Percentiles rank a stretch among this genome's conserved stretches.
These are phyloP conservation scores for Heritiera littoralis DNA, from an alignment of 345 rosid species.

Conservation along the genomic window DNA sequence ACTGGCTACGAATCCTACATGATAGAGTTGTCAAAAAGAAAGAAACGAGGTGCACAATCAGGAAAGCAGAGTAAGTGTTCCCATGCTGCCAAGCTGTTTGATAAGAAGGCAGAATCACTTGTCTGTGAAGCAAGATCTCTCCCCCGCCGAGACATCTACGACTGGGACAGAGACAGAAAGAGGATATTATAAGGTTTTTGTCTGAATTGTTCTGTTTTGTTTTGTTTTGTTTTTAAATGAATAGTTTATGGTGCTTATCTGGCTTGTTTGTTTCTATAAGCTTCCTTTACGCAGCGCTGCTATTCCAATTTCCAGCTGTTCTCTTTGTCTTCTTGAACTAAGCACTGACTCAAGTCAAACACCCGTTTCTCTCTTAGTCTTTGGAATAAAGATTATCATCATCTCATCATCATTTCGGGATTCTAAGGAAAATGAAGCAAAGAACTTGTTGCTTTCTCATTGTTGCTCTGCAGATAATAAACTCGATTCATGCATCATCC, in stretches of 20 bases:
- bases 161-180: not conserved
- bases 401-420: not conserved
- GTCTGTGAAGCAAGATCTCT: slow-evolving; percentile 2
- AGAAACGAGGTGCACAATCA: too few relatives aligned
- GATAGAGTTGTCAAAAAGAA: too few relatives aligned
- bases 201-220: not conserved
- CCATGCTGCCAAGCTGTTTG: not conserved
- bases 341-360: not conserved
- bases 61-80: not conserved
- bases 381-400: not conserved
- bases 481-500: slow-evolving; percentile 14
- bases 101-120: not conserved
- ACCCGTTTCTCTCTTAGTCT: not conserved
- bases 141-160: not conserved
- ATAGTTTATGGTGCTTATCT: not conserved
- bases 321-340: not conserved
- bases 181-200: not conserved
- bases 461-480: not conserved
- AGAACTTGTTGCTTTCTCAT: slow-evolving; percentile 13
- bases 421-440: slow-evolving; percentile 14
- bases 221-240: not conserved
- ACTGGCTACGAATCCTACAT: too few relatives aligned
- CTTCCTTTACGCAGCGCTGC: not conserved
- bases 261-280: not conserved
- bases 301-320: not conserved